Conservation (phyloP, 2,329 filamentous ascomycete genomes). For the Orbilia quercus region DNA sequence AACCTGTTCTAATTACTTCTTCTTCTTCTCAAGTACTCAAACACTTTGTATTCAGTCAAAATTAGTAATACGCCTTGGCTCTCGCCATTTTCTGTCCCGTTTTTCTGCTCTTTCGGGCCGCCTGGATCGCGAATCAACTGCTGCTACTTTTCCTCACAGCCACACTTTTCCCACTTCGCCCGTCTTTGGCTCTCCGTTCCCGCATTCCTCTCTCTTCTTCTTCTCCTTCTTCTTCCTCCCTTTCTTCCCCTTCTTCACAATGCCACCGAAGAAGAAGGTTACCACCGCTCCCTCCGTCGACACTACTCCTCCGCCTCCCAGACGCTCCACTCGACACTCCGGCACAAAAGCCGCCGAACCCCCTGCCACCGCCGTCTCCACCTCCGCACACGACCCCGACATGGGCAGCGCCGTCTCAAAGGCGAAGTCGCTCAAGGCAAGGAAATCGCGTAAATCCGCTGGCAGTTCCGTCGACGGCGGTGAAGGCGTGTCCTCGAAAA, state of each 20-base stretch:
- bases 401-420: conserved; percentile 52
- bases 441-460: conserved; percentile 45
- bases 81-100: neutral
- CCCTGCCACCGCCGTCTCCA: conserved; percentile 8
- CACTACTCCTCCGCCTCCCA: conserved; percentile 21
- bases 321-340: conserved; percentile 37
- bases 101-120: conserved; percentile 1
- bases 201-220: conserved; percentile 12
- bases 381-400: conserved; percentile 15
- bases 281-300: conserved; percentile 20
- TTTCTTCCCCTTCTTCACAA: conserved; percentile 19
- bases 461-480: conserved; percentile 24
- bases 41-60: too few species aligned
- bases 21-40: too few species aligned
- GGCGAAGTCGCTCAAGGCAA: conserved; percentile 36
- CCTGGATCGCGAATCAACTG: too few species aligned
- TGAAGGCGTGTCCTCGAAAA: conserved; percentile 27
- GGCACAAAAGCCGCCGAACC: conserved; percentile 10
- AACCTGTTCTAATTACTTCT: too few species aligned
- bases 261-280: conserved; percentile 53
- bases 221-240: conserved; percentile 3
- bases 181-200: conserved; percentile 4
- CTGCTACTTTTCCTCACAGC: conserved; percentile 15
- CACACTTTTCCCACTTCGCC: conserved; percentile 17
- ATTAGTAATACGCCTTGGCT: too few species aligned